Evolutionary conservation across 306 rosid species (phyloP), one percentile per base, ranked within the genome.

Genomic region (Gynostemma pentaphyllum): DNA sequence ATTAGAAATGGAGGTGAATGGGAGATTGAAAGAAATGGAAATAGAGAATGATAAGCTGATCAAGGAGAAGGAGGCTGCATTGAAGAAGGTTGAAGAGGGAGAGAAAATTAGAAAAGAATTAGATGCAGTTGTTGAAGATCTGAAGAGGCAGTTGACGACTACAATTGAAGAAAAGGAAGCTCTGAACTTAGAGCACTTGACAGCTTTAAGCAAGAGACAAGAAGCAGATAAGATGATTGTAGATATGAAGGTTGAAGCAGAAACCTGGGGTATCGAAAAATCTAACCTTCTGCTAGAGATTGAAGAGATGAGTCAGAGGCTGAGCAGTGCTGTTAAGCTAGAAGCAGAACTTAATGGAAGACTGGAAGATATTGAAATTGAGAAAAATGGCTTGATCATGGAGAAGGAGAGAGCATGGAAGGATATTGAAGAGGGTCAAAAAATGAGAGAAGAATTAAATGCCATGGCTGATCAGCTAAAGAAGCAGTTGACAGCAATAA

Each of bases 351-450:
- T 78, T 57, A 59, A 42, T 70, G 56, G 42, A 40, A 74, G 51
- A 48, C 48, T 78, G 68, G 72, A 46, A 46, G 74, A 67, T 62
- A 9, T 57, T 23, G 82, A 70, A 67, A 45, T 39, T 11, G 72
- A 79, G 62, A 75, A 47, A 68, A 70, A 55, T 21, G 34, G 19
- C 47, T 45, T 68, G 72, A 68, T 56, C 24, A 16, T 19, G 69
- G 83, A 70, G 67, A 78, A 71, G 23, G 74, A 67, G 48, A 41
- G 37, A 9, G 62, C 79, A 26, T 51, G 66, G 29, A 66, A 57
- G 51, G 80, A 34, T 76, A 79, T 72, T 77, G 85, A 75, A 4
- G 85, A 72, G 80, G 82, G 75, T 53, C 80, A 76, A 76, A 78
- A 22, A 12, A 42, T 59, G 11, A 59, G 19, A 37, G 32, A 37